Base-by-base conservation (phyloP, 176 grass and related monocot species). In the Saccharum officinarum region DNA sequence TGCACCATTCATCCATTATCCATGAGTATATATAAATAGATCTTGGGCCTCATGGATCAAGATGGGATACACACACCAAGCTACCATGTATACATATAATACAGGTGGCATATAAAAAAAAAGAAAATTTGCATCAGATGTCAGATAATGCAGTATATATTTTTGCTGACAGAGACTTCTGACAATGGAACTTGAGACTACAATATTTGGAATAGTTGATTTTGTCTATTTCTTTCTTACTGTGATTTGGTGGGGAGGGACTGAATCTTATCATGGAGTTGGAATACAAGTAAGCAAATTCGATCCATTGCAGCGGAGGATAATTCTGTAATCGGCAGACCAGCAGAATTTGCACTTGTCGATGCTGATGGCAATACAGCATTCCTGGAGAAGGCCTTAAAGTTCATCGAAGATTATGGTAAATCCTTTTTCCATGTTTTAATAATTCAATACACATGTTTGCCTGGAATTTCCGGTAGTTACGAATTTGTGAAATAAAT, bases 381-480 rank as follows among this genome's bases (percentile, higher is more conserved):
- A 83, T 97, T 97, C 75, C 88, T 97, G 79, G 95, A 95, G 84
- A 97, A 97, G 73, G 95, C 95, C 75, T 86, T 97, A 45, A 91
- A 73, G 65, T 97, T 95, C 87, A 95, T 97, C 33, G 95, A 97
- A 91, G 83, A 95, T 87, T 86, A 95, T 90, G 95, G 95, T 88
- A 90, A 91, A 66, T 57, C 10, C 75, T 86, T 78, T 75, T 45
- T 72, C 41, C 30, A 62, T 26, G 23, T 40, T 64, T 18, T 84
- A 46, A 37, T 65, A 81, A 80, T 57, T 52, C 60, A 72, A 47
- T 46, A 67, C 28, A 74, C 23, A 45, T 50, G 67, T 26, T 62
- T 71, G 12, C 83, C 18, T 64, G 34, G 66, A 15, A 23, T 62
- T 63, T 26, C 7, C 5, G 16, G 62, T 33, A 55, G 8, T 50